phyloP scores from a whole-genome alignment of 495 filamentous ascomycete species.

The Neurospora discreta region DNA sequence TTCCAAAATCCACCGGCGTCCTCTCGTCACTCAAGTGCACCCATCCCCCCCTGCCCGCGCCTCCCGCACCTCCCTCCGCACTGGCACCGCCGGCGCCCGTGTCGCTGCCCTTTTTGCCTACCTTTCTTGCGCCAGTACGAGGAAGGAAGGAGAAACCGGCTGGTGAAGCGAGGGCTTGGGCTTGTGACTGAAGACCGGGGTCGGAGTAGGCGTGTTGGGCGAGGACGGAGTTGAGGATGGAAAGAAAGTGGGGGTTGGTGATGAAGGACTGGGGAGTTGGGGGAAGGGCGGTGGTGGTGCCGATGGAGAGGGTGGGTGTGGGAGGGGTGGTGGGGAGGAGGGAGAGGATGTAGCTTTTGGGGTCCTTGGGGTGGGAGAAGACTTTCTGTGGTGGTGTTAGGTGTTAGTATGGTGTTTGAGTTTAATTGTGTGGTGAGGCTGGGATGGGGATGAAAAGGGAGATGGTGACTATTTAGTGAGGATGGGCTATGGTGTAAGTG shows the following conservation, averaged over 20 bases:
- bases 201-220: constrained; percentile 59
- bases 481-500: neutral
- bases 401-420: neutral
- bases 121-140: neutral
- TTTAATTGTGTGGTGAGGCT: neutral
- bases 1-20: constrained; percentile 78
- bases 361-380: constrained; percentile 38
- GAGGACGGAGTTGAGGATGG: constrained; percentile 64
- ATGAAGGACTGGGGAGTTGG: constrained; percentile 66
- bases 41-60: constrained; percentile 74
- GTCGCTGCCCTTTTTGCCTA: constrained; percentile 5
- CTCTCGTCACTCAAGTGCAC: constrained; percentile 78
- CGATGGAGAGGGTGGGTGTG: constrained; percentile 57
- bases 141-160: constrained; percentile 48
- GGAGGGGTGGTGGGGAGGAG: constrained; percentile 68
- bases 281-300: constrained; percentile 58
- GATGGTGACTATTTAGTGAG: neutral
- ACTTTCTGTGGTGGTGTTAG: constrained; percentile 53
- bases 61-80: constrained; percentile 71
- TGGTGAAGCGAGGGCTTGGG: constrained; percentile 66
- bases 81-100: constrained; percentile 64
- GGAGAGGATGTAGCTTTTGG: constrained; percentile 48
- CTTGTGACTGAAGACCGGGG: constrained; percentile 61
- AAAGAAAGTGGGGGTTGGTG: constrained; percentile 66
- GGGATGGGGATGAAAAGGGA: constrained; percentile 2